Conservation (phyloP, 768 basidiomycete genomes). For the Fistulinella prunicolor region DNA sequence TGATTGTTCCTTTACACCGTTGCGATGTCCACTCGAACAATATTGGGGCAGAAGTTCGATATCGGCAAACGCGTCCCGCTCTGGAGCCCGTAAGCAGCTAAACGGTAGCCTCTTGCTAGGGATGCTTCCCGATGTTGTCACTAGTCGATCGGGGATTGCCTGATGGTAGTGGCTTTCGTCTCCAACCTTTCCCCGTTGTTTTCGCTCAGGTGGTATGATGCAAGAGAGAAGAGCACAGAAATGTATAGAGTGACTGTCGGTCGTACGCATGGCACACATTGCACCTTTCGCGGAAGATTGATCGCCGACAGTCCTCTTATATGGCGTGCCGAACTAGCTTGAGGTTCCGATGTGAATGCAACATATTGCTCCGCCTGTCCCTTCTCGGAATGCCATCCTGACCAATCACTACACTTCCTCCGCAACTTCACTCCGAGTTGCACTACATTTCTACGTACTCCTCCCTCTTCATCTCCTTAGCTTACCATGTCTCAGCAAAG, state of each 20-base stretch:
- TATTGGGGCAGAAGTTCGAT: constrained; percentile 7
- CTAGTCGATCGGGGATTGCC: constrained; percentile 1
- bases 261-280: constrained; percentile 9
- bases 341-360: constrained; percentile 11
- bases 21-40: constrained; percentile 4
- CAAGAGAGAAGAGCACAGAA: constrained; percentile 28
- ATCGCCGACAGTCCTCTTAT: constrained; percentile 16
- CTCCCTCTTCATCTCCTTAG: constrained; percentile 12
- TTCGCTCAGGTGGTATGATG: constrained; percentile 20
- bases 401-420: constrained; percentile 13
- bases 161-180: constrained; percentile 15
- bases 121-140: constrained; percentile 9
- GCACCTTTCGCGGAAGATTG: constrained; percentile 29
- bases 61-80: constrained; percentile 5
- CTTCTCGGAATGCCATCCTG: constrained; percentile 22
- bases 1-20: constrained; percentile 13
- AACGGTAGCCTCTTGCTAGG: constrained; percentile 15
- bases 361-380: constrained; percentile 23
- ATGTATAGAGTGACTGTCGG: constrained; percentile 24
- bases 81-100: constrained; percentile 19
- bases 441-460: constrained; percentile 20
- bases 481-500: constrained; percentile 45
- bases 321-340: constrained; percentile 12
- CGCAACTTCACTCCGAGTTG: constrained; percentile 2
- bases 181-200: constrained; percentile 22